Evolutionary conservation across 2,329 filamentous ascomycete genomes (phyloP).

Genomic region (Epicoccum nigrum): DNA sequence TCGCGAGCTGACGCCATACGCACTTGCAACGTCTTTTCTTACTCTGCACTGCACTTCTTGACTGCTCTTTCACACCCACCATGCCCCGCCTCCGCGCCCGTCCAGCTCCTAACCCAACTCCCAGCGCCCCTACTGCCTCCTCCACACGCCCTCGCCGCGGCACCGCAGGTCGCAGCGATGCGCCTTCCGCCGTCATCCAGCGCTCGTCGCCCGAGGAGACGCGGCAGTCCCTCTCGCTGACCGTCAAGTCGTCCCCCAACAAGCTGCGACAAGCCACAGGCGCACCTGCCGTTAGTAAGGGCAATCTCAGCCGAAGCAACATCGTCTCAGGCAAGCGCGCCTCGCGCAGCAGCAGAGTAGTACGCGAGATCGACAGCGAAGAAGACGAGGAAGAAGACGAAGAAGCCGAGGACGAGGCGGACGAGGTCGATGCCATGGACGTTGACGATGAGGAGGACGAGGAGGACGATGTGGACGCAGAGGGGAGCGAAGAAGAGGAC

Average conservation of each 20-base stretch:
- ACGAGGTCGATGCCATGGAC: conserved; percentile 49
- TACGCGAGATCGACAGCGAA: conserved; percentile 49
- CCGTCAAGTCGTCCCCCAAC: conserved; percentile 57
- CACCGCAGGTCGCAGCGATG: conserved; percentile 36
- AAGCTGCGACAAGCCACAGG: conserved; percentile 57
- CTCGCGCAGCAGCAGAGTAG: conserved; percentile 47
- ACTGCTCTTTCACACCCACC: conserved; percentile 22
- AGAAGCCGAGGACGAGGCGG: conserved; percentile 48
- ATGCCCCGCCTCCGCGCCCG: conserved; percentile 49
- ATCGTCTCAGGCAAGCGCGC: conserved; percentile 48
- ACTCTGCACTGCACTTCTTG: not conserved
- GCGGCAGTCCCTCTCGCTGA: conserved; percentile 55
- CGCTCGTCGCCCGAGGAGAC: conserved; percentile 50
- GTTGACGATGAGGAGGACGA: conserved; percentile 49
- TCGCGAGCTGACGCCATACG: conserved; percentile 26
- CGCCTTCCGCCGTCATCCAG: conserved; percentile 46
- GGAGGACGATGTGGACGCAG: conserved; percentile 44
- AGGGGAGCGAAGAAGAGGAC: conserved; percentile 39
- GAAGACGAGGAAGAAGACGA: conserved; percentile 51
- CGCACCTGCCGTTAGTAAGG: conserved; percentile 34
- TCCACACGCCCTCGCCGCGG: conserved; percentile 48
- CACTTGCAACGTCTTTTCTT: conserved; percentile 6
- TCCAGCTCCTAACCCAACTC: conserved; percentile 39
- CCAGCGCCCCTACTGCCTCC: conserved; percentile 45
- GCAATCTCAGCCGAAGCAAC: conserved; percentile 43